phyloP scores from a whole-genome alignment of 2,329 filamentous ascomycete species.

The Venturia pyrina region DNA sequence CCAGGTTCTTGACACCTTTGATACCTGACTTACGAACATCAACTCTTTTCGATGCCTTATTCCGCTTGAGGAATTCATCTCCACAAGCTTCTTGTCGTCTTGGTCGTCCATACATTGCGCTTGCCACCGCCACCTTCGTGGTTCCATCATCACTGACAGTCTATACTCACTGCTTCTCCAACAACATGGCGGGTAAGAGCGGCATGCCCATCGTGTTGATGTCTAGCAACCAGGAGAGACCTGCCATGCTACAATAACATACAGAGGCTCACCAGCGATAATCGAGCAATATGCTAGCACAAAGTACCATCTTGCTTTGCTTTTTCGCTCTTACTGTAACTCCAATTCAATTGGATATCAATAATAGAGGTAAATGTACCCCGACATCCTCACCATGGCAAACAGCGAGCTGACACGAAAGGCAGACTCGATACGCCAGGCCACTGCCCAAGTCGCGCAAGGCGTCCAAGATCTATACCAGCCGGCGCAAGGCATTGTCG shows the following conservation, averaged over 20 bases:
- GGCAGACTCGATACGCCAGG: not conserved
- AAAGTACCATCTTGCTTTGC: not conserved
- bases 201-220: not conserved
- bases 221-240: not conserved
- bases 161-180: not conserved
- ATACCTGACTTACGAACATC: no score
- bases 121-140: conserved; percentile 1
- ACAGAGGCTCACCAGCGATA: no score
- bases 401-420: not conserved
- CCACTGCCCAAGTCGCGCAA: not conserved
- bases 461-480: not conserved
- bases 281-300: not conserved
- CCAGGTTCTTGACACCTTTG: no score
- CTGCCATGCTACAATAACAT: no score
- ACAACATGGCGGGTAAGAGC: not conserved
- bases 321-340: not conserved
- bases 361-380: not conserved
- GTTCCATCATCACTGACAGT: not conserved
- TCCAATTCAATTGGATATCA: not conserved
- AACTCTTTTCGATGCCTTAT: no score
- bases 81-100: not conserved
- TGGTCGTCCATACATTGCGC: not conserved
- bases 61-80: no score
- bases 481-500: not conserved
- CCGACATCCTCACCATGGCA: not conserved